phyloP scores from a whole-genome alignment of 2,329 filamentous ascomycete genomes.

The Colletotrichum gigasporum region DNA sequence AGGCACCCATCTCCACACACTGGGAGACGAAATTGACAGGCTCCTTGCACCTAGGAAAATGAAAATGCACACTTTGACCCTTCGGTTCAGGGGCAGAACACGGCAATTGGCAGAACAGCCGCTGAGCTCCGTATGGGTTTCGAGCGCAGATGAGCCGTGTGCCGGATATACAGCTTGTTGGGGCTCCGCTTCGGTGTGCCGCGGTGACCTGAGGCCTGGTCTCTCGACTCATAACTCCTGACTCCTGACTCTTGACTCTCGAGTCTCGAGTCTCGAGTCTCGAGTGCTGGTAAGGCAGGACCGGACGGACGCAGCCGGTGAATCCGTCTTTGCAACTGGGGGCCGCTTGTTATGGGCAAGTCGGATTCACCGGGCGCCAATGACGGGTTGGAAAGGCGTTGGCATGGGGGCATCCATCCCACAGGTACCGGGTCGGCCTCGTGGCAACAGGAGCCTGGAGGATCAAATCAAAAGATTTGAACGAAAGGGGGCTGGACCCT shows the following conservation, averaged over 20 bases:
- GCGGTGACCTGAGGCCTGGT: not conserved
- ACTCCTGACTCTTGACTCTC: too few relatives aligned
- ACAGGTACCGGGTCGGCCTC: conserved; percentile 12
- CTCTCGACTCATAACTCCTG: not conserved
- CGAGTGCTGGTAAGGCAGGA: not conserved
- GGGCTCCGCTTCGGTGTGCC: conserved; percentile 7
- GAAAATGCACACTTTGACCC: not conserved
- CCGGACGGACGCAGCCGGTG: conserved; percentile 3
- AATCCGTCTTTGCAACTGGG: conserved; percentile 11
- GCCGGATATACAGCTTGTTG: conserved; percentile 15
- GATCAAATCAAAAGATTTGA: not conserved
- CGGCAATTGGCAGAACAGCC: not conserved
- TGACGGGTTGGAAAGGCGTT: conserved; percentile 4
- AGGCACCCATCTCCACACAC: not conserved
- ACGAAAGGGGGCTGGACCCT: not conserved
- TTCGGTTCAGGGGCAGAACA: not conserved
- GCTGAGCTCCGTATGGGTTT: not conserved
- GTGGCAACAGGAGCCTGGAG: conserved; percentile 6
- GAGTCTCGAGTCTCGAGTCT: too few relatives aligned
- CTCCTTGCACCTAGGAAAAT: not conserved
- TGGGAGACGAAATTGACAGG: not conserved
- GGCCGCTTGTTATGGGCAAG: not conserved
- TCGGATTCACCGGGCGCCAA: conserved; percentile 20
- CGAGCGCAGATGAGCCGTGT: conserved; percentile 25
- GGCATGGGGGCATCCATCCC: not conserved